Conservation (phyloP, 441 rosid genomes). For the Pelargonium myrrhifolium region DNA sequence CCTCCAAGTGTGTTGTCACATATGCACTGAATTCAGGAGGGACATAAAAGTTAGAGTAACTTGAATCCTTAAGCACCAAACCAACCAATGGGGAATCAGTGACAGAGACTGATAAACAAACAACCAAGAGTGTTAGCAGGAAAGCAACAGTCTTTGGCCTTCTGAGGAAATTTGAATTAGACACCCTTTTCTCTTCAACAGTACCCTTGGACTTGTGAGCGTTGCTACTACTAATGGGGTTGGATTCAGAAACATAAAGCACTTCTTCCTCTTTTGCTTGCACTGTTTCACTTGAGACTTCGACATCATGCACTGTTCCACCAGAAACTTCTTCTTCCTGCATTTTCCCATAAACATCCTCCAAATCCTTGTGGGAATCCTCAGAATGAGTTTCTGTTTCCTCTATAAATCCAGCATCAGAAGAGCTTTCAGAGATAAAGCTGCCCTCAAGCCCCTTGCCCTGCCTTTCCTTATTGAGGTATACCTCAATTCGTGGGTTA, state of each 20-base stretch:
- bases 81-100: slow-evolving; percentile 90
- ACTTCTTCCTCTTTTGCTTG: slow-evolving; percentile 20
- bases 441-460: background rate
- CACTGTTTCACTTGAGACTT: slow-evolving; percentile 6
- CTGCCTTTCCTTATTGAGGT: background rate
- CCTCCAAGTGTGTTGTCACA: slow-evolving; percentile 30
- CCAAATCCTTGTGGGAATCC: background rate
- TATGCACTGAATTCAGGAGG: slow-evolving; percentile 33
- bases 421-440: background rate
- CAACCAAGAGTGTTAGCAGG: slow-evolving; percentile 32
- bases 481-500: background rate
- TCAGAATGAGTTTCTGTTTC: slow-evolving; percentile 32
- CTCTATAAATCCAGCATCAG: background rate
- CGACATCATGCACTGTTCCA: slow-evolving; percentile 10
- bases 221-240: background rate
- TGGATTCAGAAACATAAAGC: slow-evolving; percentile 23
- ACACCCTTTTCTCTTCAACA: slow-evolving; percentile 22
- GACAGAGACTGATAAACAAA: slow-evolving; percentile 38
- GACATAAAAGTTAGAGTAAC: slow-evolving; percentile 30
- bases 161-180: slow-evolving; percentile 31
- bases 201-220: slow-evolving; percentile 10
- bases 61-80: slow-evolving; percentile 25
- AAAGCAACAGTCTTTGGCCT: slow-evolving; percentile 39
- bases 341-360: slow-evolving; percentile 20
- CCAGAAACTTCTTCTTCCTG: background rate